Evolutionary conservation across 176 grass and related monocot species (phyloP).

Genomic region (Juncus effusus): DNA sequence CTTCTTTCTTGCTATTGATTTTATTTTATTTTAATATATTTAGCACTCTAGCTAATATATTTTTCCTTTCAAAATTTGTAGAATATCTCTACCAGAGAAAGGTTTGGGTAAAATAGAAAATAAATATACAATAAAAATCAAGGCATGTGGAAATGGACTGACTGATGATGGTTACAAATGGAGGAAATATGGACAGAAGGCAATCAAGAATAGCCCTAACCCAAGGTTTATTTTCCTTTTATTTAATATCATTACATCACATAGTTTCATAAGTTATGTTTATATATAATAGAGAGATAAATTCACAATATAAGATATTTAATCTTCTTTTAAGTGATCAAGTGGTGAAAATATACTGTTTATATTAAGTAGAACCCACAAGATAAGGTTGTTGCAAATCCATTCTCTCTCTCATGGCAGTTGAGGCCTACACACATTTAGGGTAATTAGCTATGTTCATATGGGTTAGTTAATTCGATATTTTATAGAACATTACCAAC

Average conservation of each 20-base stretch:
- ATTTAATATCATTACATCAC: too few species aligned
- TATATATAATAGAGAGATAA: not conserved
- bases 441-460: not conserved
- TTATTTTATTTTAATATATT: not conserved
- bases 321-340: not conserved
- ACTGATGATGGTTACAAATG: conserved; percentile 93
- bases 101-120: conserved; percentile 72
- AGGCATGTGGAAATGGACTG: conserved; percentile 47
- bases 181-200: conserved; percentile 96
- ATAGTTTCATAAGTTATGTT: not conserved
- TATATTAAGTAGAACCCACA: not conserved
- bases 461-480: not conserved
- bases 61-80: not conserved
- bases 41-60: not conserved
- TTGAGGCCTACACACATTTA: conserved; percentile 20
- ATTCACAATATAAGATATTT: not conserved
- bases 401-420: conserved; percentile 9
- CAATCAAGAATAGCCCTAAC: conserved; percentile 97
- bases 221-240: conserved; percentile 51
- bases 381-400: not conserved
- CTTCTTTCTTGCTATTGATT: not conserved
- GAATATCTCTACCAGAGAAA: conserved; percentile 69
- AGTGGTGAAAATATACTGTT: too few species aligned
- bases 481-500: not conserved
- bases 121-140: conserved; percentile 86